Evolutionary conservation across 768 basidiomycete species (phyloP).

Genomic region (Phaeotremella fagi): DNA sequence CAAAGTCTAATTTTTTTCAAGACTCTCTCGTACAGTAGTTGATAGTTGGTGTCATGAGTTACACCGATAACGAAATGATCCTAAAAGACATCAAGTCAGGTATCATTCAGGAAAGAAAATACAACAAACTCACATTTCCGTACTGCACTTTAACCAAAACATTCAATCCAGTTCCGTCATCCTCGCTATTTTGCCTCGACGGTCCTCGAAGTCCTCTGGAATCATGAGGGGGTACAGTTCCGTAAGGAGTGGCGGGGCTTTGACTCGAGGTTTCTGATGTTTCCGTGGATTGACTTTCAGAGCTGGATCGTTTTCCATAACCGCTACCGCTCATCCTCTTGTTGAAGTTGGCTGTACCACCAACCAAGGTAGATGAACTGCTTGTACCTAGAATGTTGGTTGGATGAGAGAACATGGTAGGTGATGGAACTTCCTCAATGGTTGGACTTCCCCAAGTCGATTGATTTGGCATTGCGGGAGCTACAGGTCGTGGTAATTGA

Average conservation of each 20-base stretch:
- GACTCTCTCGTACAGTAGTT: slow-evolving; percentile 80
- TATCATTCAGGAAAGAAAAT: no score
- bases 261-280: slow-evolving; percentile 57
- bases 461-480: slow-evolving; percentile 9
- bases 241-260: slow-evolving; percentile 51
- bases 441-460: slow-evolving; percentile 3
- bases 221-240: slow-evolving; percentile 9
- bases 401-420: slow-evolving; percentile 2
- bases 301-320: slow-evolving; percentile 38
- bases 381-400: slow-evolving; percentile 8
- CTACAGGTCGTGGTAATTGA: slow-evolving; percentile 33
- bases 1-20: slow-evolving; percentile 89
- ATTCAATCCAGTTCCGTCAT: slow-evolving; percentile 44
- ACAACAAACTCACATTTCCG: slow-evolving; percentile 53
- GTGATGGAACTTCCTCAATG: not conserved
- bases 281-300: slow-evolving; percentile 50
- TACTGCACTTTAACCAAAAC: slow-evolving; percentile 93
- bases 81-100: slow-evolving; percentile 43
- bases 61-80: slow-evolving; percentile 95
- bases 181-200: slow-evolving; percentile 22
- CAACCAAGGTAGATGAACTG: slow-evolving; percentile 27
- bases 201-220: slow-evolving; percentile 11
- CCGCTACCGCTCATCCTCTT: slow-evolving; percentile 25
- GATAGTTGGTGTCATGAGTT: slow-evolving; percentile 69
- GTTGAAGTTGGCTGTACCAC: slow-evolving; percentile 33